Percentiles rank a stretch among this genome's conserved stretches.
phyloP scores from a whole-genome alignment of 345 rosid genomes.

The thale cress (Arabidopsis thaliana) region DNA sequence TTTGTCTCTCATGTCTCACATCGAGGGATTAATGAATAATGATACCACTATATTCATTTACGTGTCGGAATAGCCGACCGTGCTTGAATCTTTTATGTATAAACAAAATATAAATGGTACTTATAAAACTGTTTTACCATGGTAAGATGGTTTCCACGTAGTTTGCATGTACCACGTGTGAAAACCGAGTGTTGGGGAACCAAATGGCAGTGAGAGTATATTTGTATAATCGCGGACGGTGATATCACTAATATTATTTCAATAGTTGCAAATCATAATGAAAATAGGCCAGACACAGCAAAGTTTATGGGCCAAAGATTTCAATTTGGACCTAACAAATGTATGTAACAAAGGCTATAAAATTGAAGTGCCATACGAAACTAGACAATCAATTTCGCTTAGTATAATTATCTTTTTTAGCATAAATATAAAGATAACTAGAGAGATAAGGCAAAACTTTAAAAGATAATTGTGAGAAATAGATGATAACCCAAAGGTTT shows the following conservation, averaged over 20 bases:
- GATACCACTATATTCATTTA: background rate
- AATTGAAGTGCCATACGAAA: too few species aligned
- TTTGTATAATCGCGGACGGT: background rate
- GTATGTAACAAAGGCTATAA: too few species aligned
- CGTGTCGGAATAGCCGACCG: conserved; percentile 33
- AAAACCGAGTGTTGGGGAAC: conserved; percentile 5
- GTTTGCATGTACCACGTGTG: conserved; percentile 38
- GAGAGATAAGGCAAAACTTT: background rate
- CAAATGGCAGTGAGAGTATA: background rate
- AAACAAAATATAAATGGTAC: background rate
- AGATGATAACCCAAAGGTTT: conserved; percentile 5
- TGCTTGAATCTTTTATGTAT: background rate
- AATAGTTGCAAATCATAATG: too few species aligned
- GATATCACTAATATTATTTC: background rate
- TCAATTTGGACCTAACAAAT: background rate
- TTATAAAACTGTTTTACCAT: background rate
- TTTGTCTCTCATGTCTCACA: conserved; percentile 8
- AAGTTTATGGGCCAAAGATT: background rate
- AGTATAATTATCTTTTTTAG: too few species aligned
- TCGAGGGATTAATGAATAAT: background rate
- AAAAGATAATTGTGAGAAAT: background rate
- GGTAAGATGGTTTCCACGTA: conserved; percentile 34
- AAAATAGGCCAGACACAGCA: too few species aligned
- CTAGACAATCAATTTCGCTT: too few species aligned
- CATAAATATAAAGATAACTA: background rate